Evolutionary conservation across 2,329 filamentous ascomycete genomes (phyloP), one percentile per base, ranked within the genome.

Genomic region (Alternaria ethzedia): DNA sequence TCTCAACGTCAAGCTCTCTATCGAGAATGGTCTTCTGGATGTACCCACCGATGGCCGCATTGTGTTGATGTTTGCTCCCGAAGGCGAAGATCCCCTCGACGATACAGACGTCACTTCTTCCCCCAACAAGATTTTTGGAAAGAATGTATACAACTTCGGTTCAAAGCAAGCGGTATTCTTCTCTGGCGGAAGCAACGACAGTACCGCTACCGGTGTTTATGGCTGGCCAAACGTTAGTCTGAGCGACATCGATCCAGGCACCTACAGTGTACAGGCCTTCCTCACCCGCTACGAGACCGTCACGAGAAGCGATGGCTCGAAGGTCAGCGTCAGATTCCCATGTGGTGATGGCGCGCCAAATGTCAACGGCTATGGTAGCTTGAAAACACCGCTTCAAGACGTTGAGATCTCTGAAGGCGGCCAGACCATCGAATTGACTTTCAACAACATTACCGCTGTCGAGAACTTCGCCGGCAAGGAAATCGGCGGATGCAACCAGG

Each of bases 401-500:
- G 50, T 79, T 30, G 63, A 68, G 0, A 59, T 81, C 10, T 62
- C 64, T 9, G 76, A 75, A n/a, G 66, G 64, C 9, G 13, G 57
- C 2, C 79, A 81, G 51, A 75, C 64, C 4, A 57, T 80, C 47
- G 56, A 74, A 3, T 71, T 81, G 25, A 64, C 59, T 8, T 79
- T 81, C 66, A 73, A 72, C 58, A 74, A 75, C 46, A 59, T 75
- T 23, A 75, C 70, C 1, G 65, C 67, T 2, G 20, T 61, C 4
- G 65, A 70, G n/a, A 51, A 64, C 1, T 75, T 78, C 56, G 70
- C 64, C 15, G 78, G 78, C 4, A 74, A 64, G 7, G 79, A 81
- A 58, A 79, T 80, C 28, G 78, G 79, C 2, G 77, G 77, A 4
- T 80, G 79, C 62, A 64, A 71, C 20, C 79, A 81, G 57, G 79